phyloP scores from a whole-genome alignment of 768 basidiomycete genomes.

The Vararia minispora region DNA sequence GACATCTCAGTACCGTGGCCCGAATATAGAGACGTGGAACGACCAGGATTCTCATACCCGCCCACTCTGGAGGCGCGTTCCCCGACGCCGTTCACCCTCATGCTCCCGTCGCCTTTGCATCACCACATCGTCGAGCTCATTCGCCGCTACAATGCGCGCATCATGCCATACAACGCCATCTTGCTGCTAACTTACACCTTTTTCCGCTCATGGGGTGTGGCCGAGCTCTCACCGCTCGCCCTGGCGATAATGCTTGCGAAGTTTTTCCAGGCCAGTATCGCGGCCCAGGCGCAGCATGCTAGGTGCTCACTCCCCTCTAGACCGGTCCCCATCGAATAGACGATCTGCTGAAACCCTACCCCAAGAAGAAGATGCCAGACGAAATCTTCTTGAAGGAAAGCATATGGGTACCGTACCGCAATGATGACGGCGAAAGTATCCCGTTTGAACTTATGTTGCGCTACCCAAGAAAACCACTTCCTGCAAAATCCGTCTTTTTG shows the following conservation, averaged over 20 bases:
- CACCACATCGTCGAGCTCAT: slow-evolving; percentile 4
- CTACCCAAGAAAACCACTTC: too few species aligned
- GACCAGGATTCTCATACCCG: slow-evolving; percentile 9
- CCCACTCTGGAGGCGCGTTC: slow-evolving; percentile 4
- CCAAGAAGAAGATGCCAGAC: too few species aligned
- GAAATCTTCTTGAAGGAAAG: too few species aligned
- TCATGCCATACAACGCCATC: slow-evolving; percentile 1
- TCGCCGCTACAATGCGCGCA: slow-evolving; percentile 2
- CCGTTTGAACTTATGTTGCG: too few species aligned
- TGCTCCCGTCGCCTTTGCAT: slow-evolving; percentile 8
- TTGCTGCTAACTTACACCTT: slow-evolving; percentile 9
- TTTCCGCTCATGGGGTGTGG: slow-evolving; percentile 11
- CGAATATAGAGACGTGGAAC: slow-evolving; percentile 3
- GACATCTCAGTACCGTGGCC: slow-evolving; percentile 7
- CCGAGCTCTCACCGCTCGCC: slow-evolving; percentile 5
- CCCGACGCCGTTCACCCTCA: slow-evolving; percentile 9
- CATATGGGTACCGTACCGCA: too few species aligned
- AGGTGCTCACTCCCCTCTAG: too few species aligned
- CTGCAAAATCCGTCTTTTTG: too few species aligned
- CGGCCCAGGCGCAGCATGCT: too few species aligned
- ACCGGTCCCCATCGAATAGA: too few species aligned
- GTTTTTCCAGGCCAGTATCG: slow-evolving; percentile 11
- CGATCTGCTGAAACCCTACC: too few species aligned
- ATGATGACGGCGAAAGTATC: too few species aligned
- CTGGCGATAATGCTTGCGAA: slow-evolving; percentile 9